Percentiles rank a stretch among this genome's conserved stretches.
These are phyloP conservation scores for Candida nemodendra DNA, from an alignment of 805 yeast species.

Conservation along the genomic window DNA sequence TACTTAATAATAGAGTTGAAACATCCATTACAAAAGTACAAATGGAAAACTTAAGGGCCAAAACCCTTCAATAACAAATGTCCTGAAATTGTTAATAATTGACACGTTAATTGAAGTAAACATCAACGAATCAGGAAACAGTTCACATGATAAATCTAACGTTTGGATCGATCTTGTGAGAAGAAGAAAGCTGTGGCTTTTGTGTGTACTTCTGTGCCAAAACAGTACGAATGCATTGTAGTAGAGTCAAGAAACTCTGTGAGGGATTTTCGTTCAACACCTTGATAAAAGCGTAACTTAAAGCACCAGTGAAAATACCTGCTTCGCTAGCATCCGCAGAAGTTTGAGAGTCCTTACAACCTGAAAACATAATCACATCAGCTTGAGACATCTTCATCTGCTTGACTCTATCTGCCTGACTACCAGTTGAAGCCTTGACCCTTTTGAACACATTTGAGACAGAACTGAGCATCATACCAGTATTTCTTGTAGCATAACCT, in stretches of 20 bases:
- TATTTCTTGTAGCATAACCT: constrained; percentile 61
- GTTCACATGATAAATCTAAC: constrained; percentile 37
- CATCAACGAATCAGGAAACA: background rate
- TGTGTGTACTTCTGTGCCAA: constrained; percentile 68
- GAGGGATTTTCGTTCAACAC: constrained; percentile 60
- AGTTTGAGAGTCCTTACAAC: constrained; percentile 83
- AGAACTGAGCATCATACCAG: constrained; percentile 40
- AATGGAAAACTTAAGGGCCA: too few species aligned
- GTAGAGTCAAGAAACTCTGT: constrained; percentile 65
- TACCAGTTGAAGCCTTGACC: constrained; percentile 31
- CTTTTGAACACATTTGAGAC: constrained; percentile 36
- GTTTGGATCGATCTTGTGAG: constrained; percentile 74
- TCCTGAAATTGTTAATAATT: too few species aligned
- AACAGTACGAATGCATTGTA: constrained; percentile 67
- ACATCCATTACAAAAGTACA: too few species aligned
- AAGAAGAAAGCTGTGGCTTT: constrained; percentile 77
- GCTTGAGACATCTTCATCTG: constrained; percentile 69
- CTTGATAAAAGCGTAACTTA: constrained; percentile 74
- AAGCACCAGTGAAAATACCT: constrained; percentile 77
- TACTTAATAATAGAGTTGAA: too few species aligned
- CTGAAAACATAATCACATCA: constrained; percentile 73
- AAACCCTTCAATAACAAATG: too few species aligned
- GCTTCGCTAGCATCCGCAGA: constrained; percentile 77
- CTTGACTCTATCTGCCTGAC: constrained; percentile 40
- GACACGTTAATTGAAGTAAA: too few species aligned